Base-by-base conservation (phyloP, 2,329 filamentous ascomycete species). In the Epichloe hybrida region DNA sequence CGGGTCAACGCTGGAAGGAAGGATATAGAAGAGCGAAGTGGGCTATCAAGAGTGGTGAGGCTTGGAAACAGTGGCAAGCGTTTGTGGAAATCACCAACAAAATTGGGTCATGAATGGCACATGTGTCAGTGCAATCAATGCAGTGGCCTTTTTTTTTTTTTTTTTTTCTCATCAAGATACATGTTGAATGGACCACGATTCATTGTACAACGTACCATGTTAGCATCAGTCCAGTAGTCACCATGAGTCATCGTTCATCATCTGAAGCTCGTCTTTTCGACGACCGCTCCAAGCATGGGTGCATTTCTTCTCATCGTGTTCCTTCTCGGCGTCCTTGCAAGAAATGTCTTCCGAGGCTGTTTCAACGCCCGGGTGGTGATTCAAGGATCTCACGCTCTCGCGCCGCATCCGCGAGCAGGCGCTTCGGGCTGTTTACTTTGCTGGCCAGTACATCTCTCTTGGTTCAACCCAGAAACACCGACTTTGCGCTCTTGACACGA, bases 1-100 rank as follows among this genome's bases (percentile, higher is more conserved):
- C 85, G 11, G 87, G 87, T 13, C 80, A 87, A 52, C 78, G 91
- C 61, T 98, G 93, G 93, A 98, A 95, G 71, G 91, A 96, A 64
- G 93, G 91, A 49, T 80, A 96, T 13, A 75, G 91, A 59, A 78
- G 88, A 63, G 93, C 93, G 15, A 81, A 84, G 59, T 94, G 88
- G 86, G 88, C 88, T 11, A 78, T 98, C 46, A 79, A 83, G 67
- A 95, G 88, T 65, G 89, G 91, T 45, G 81, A 83, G 64, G 88
- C 91, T n/a, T 82, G 87, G 74, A 83, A 74, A 63, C 83, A 89
- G 69, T 91, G 93, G 81, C 74, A 82, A 52, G 74, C 75, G 21
- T 97, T 96, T 69, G 89, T 95, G 38, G 79, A 91, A 53, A 80
- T 87, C 36, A 95, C 87, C 9, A 89, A 91, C 61, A 61, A 66